These are phyloP conservation scores for Peribolospora kevripleyi DNA, from an alignment of 768 basidiomycete genomes.

Conservation along the genomic window DNA sequence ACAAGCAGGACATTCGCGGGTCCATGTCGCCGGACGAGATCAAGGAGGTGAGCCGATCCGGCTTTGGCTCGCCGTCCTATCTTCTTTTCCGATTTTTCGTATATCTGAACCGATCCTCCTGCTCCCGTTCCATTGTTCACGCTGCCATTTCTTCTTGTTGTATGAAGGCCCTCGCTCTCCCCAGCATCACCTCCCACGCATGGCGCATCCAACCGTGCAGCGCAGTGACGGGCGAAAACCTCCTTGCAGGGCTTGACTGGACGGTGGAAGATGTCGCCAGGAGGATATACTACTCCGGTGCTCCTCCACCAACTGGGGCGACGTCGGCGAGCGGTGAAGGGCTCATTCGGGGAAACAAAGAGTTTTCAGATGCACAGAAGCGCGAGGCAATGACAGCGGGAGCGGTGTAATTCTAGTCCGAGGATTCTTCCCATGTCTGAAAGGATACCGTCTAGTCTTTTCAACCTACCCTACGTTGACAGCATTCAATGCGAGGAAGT, in stretches of 20 bases:
- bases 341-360: no score
- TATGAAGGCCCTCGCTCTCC: conserved; percentile 1
- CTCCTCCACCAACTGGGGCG: no score
- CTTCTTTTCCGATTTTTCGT: background rate
- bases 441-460: no score
- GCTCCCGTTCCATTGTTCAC: background rate
- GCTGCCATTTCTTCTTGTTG: background rate
- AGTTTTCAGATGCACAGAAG: no score
- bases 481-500: no score
- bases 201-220: conserved; percentile 9
- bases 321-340: no score
- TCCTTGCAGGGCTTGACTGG: conserved; percentile 51
- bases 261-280: conserved; percentile 67
- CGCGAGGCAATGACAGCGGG: no score
- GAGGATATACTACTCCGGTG: conserved; percentile 43
- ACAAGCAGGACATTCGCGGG: conserved; percentile 85
- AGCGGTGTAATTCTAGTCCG: no score
- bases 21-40: conserved; percentile 66
- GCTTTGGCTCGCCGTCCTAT: background rate
- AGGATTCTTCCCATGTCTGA: no score
- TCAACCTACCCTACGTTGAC: no score
- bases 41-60: conserved; percentile 35
- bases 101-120: background rate
- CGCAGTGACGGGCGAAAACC: background rate
- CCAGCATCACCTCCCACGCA: conserved; percentile 1